phyloP scores from a whole-genome alignment of 2,329 filamentous ascomycete species.

The Verticillium tricorpus region DNA sequence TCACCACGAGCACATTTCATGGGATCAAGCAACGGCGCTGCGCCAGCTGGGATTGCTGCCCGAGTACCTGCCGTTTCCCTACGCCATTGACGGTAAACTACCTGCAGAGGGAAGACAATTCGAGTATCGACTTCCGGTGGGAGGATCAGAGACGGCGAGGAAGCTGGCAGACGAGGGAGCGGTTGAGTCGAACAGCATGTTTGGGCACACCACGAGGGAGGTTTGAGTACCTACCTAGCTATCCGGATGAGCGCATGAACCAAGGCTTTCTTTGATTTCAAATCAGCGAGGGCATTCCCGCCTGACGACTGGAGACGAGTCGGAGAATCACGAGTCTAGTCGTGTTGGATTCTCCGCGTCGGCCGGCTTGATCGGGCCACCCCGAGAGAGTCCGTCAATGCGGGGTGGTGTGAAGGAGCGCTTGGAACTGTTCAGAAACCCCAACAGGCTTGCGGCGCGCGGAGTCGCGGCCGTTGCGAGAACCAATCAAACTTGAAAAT shows the following conservation, averaged over 20 bases:
- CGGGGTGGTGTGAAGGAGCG: background rate
- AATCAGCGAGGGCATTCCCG: background rate
- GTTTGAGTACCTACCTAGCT: background rate
- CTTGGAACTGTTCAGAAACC: background rate
- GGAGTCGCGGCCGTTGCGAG: background rate
- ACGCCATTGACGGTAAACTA: conserved; percentile 37
- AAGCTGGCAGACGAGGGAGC: conserved; percentile 26
- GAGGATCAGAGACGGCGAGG: conserved; percentile 22
- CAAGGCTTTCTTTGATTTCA: background rate
- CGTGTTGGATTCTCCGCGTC: background rate
- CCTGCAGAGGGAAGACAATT: conserved; percentile 9
- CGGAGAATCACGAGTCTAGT: background rate
- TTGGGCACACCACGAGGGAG: conserved; percentile 8
- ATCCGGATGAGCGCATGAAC: too few relatives aligned
- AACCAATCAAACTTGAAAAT: background rate
- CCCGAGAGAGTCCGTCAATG: background rate
- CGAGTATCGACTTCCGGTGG: conserved; percentile 27
- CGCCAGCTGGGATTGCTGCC: conserved; percentile 51
- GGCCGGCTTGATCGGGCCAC: background rate
- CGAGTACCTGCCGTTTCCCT: conserved; percentile 60
- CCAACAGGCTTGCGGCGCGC: too few relatives aligned
- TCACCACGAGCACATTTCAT: conserved; percentile 63
- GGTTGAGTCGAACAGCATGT: conserved; percentile 26
- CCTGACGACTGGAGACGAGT: background rate
- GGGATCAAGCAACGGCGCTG: conserved; percentile 64